Base-by-base conservation (phyloP, 2,329 filamentous ascomycete species). In the Beauveria brongniartii region DNA sequence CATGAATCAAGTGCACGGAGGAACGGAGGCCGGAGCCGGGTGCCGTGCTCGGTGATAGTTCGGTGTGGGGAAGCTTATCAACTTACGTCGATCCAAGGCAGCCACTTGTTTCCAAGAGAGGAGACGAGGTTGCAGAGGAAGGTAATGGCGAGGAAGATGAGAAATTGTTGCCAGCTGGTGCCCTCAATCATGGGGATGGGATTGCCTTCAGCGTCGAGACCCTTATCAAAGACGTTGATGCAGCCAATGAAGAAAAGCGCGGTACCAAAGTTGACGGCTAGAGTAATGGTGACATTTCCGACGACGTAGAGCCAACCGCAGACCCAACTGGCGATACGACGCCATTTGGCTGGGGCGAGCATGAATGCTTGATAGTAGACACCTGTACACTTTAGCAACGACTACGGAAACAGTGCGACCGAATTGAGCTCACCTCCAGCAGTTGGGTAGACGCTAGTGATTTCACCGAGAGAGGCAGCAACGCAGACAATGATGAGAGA, bases 261-360 rank as follows among this genome's bases (percentile, higher is more conserved):
- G 3, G 89, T 91, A 7, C 88, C 89, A 67, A 91, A 92, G 76
- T 90, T 90, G 70, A 91, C 88, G n/a, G 88, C 83, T n/a, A 91
- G 78, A 0, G 89, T 91, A 66, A 92, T 92, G 65, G 87, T 91
- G 71, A 91, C 87, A 74, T 92, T 92, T 62, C 90, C 90, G 56
- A 91, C 85, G 20, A 90, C 82, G 70, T 89, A 92, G 24, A 87
- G 78, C 88, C 88, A 92, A 63, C 88, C 88, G 65, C 85, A 88
- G 63, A 89, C 83, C 83, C 86, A 91, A 37, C 85, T 85, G 18
- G 86, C 78, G 18, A 88, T 74, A 47, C 80, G 82, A 58, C 87
- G 84, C 75, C 82, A 87, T 18, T 72, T 73, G 28, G 80, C 71
- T 20, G 86, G 80, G 0, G 88, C 81, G 16, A 92, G 81, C 84